phyloP scores from a whole-genome alignment of 2,329 filamentous ascomycete species.

The Monilinia laxa region DNA sequence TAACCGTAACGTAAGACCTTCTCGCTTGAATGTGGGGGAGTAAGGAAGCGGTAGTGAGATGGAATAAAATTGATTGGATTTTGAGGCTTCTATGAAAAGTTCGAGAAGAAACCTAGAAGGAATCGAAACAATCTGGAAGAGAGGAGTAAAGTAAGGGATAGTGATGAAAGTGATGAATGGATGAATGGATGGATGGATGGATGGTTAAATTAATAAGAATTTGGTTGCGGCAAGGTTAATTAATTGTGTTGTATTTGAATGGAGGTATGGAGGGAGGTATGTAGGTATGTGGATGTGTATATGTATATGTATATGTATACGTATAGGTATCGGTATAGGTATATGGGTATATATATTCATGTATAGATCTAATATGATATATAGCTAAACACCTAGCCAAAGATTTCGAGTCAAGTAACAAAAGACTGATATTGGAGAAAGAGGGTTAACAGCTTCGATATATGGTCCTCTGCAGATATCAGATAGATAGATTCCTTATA shows the following conservation, averaged over 20 bases:
- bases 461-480: background rate
- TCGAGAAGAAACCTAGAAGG: constrained; percentile 24
- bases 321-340: no score
- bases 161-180: no score
- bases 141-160: background rate
- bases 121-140: constrained; percentile 15
- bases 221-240: background rate
- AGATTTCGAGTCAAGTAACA: no score
- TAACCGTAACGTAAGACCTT: constrained; percentile 16
- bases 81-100: constrained; percentile 18
- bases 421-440: no score
- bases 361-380: no score
- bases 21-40: constrained; percentile 20
- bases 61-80: constrained; percentile 18
- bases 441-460: background rate
- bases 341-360: no score
- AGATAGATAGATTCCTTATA: background rate
- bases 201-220: background rate
- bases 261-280: background rate
- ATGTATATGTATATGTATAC: no score
- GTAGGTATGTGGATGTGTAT: no score
- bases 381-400: no score
- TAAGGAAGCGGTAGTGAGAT: constrained; percentile 14
- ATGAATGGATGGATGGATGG: background rate
- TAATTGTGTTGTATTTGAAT: background rate